Base-by-base conservation (phyloP, 1,284 basidiomycete species). In the Spongispora temasekensis region DNA sequence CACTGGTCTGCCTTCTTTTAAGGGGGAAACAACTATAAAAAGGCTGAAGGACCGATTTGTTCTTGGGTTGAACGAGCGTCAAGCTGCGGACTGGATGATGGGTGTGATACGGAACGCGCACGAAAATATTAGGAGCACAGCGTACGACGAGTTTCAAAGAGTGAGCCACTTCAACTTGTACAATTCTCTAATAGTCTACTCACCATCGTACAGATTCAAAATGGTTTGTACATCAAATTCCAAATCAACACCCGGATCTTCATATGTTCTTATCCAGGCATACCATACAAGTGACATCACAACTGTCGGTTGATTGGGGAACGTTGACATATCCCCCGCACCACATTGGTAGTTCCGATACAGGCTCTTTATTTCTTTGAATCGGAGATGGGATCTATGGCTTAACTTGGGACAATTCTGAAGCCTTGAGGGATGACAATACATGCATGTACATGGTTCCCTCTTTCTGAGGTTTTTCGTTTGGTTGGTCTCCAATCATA, bases 1-100 rank as follows among this genome's bases (percentile, higher is more conserved):
- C 31, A 97, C 97, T 4, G 93, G 91, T 21, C 79, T 99, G 54
- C 97, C 97, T 1, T 95, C 92, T 13, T 99, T 98, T 85, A 99
- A 98, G 74, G 97, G 97, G 40, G 93, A 97, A 72, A 81, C 83
- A 0, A 98, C 96, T 1, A 97, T 99, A 72, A 87, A 86, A 67
- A 81, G 97, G 44, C 80, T 99, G 48, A 83, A 87, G 58, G 94
- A 97, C 60, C 84, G 97, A 31, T 99, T 98, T 78, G 90, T 86
- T 58, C 83, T 93, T 19, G 85, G 90, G 23, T 75, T 97, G 59
- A 90, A 85, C 61, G 97, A 99, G 72, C 84, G 93, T 52, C 91
- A 95, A 66, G 97, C 97, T 7, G 96, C 96, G 1, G 90, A 95
- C 30, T 96, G 86, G 76, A 97, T 98, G 90, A 84, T 93, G 82